These are phyloP conservation scores for Prototheca cutis DNA, from an alignment of 163 green algal genomes.

Conservation along the genomic window DNA sequence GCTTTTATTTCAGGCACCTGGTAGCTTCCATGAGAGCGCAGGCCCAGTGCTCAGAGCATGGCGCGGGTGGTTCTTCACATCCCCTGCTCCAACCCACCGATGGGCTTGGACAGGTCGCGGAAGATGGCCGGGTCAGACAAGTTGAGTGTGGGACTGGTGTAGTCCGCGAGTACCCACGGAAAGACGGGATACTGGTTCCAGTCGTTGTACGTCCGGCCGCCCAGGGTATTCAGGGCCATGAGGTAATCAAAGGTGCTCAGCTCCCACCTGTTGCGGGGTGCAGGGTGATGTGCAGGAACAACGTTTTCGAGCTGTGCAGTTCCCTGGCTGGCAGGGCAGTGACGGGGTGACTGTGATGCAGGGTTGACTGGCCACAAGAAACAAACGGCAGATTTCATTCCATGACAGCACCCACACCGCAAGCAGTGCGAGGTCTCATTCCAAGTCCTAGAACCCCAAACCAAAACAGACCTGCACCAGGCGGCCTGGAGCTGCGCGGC, in stretches of 20 bases:
- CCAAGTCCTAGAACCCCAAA: neutral
- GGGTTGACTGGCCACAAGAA: too few relatives aligned
- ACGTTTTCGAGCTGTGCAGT: too few relatives aligned
- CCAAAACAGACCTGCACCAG: neutral
- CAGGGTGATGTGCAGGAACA: too few relatives aligned
- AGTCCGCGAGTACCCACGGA: conserved; percentile 35
- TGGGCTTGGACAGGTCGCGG: conserved; percentile 82
- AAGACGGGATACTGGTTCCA: conserved; percentile 46
- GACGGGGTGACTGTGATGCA: too few relatives aligned
- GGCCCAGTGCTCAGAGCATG: too few relatives aligned
- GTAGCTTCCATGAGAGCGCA: too few relatives aligned
- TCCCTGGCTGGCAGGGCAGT: too few relatives aligned
- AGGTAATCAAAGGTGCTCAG: conserved; percentile 59
- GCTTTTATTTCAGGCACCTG: too few relatives aligned
- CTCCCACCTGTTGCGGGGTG: conserved; percentile 32
- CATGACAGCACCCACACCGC: too few relatives aligned
- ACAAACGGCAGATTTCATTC: too few relatives aligned
- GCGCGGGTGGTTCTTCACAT: too few relatives aligned
- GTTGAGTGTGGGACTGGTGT: conserved; percentile 49
- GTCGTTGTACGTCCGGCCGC: conserved; percentile 45
- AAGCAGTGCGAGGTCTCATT: too few relatives aligned
- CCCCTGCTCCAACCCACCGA: conserved; percentile 44
- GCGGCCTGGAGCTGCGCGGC: neutral
- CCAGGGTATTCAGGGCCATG: conserved; percentile 52
- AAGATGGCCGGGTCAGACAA: conserved; percentile 48